Percentiles rank a stretch among this genome's conserved stretches.
Conservation (phyloP, 176 grass and related monocot genomes). For the Guadua angustifolia region DNA sequence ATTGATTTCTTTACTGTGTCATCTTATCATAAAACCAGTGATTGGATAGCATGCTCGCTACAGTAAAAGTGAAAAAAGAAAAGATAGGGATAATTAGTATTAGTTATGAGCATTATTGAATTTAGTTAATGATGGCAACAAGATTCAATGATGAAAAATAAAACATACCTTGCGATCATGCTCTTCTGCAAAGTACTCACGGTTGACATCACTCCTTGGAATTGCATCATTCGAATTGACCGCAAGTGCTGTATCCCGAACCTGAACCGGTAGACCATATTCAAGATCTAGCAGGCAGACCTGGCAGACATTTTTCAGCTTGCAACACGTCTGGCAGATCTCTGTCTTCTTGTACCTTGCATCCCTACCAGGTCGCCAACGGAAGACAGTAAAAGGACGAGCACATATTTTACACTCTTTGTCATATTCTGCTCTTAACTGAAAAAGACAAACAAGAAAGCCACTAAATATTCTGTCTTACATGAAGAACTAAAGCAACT, state of each 20-base stretch:
- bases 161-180: slow-evolving; percentile 89
- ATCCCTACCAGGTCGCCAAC: slow-evolving; percentile 90
- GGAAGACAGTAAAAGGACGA: slow-evolving; percentile 88
- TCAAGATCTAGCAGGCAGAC: slow-evolving; percentile 97
- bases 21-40: background rate
- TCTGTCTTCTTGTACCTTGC: slow-evolving; percentile 99
- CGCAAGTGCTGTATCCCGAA: slow-evolving; percentile 81
- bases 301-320: slow-evolving; percentile 96
- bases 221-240: slow-evolving; percentile 92
- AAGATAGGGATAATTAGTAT: background rate
- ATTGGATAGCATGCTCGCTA: background rate
- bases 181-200: slow-evolving; percentile 96
- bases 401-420: slow-evolving; percentile 98
- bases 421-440: slow-evolving; percentile 88
- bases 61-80: background rate
- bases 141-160: slow-evolving; percentile 16
- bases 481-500: slow-evolving; percentile 15
- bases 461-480: slow-evolving; percentile 8
- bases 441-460: slow-evolving; percentile 41
- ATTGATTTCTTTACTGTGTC: background rate
- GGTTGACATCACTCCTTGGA: slow-evolving; percentile 93
- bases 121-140: background rate
- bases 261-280: slow-evolving; percentile 91
- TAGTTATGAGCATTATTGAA: background rate
- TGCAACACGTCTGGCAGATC: slow-evolving; percentile 98